These are phyloP conservation scores for Phytomonas francai DNA, from an alignment of 208 protist species.

Conservation along the genomic window DNA sequence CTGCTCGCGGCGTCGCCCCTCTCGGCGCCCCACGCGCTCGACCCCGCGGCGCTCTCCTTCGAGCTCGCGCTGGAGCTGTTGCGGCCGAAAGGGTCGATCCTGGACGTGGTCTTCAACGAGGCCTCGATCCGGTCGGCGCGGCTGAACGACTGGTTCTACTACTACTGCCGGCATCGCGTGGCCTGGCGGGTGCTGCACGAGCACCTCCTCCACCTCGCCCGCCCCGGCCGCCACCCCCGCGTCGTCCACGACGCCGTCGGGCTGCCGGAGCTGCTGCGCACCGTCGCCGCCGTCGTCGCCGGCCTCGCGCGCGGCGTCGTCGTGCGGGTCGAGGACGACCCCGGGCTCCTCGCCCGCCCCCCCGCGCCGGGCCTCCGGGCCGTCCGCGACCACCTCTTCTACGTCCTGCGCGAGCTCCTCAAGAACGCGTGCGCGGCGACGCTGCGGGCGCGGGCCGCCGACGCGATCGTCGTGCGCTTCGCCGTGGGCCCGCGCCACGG, in stretches of 20 bases:
- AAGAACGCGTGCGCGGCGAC: conserved; percentile 83
- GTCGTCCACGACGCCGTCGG: conserved; percentile 40
- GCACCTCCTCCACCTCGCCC: conserved; percentile 60
- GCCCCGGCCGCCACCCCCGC: conserved; percentile 21
- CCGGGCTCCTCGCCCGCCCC: conserved; percentile 19
- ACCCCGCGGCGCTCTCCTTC: conserved; percentile 22
- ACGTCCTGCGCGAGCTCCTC: conserved; percentile 73
- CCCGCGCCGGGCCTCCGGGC: conserved; percentile 6
- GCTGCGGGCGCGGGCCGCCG: conserved; percentile 13
- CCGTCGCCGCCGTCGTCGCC: conserved; percentile 45
- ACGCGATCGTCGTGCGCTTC: conserved; percentile 39
- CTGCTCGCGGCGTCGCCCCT: no score
- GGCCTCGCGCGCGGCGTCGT: conserved; percentile 28
- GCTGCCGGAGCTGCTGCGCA: conserved; percentile 39
- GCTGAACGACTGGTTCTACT: conserved; percentile 68
- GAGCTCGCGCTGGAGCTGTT: conserved; percentile 47
- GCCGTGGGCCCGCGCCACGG: conserved; percentile 46
- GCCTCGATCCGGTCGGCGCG: conserved; percentile 42
- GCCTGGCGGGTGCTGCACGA: conserved; percentile 83
- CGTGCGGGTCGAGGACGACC: conserved; percentile 59
- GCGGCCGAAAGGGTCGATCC: conserved; percentile 52
- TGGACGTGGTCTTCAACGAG: conserved; percentile 82
- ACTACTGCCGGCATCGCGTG: conserved; percentile 71
- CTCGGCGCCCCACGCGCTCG: conserved; percentile 9
- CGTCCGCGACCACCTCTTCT: conserved; percentile 63